Evolutionary conservation across 495 filamentous ascomycete species (phyloP), one percentile per base, ranked within the genome.

Genomic region (Penicillium flavigenum): DNA sequence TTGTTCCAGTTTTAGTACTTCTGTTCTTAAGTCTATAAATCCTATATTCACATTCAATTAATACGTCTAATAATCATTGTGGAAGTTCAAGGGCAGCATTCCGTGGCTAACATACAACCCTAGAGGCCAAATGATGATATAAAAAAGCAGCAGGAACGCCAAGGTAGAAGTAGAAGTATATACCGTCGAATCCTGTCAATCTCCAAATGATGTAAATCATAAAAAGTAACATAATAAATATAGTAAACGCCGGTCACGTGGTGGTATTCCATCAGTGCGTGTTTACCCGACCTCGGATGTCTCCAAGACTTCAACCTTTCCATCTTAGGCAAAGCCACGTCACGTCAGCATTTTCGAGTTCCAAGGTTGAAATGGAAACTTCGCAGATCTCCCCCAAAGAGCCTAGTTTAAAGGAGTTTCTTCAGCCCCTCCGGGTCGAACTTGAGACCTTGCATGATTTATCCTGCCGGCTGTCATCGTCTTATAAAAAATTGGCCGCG

Each of bases 401-500:
- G 22, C 16, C 9, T 7, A 24, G 29, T 39, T 48, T 69, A 8
- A 47, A 58, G 24, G 54, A 29, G 17, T 72, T 69, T 45, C 53
- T 74, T 16, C 31, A 51, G 24, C 70, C 70, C 8, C 57, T 76
- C 5, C 63, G 47, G 12, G 58, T 72, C 2, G 61, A 63, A 5
- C 47, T 58, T 14, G 56, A 61, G 12, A 75, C 71, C 38, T 76
- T 87, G 8, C 74, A 83, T 47, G 64, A 70, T 16, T 73, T 91
- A 16, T 80, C 88, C 0, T 73, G 68, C 47, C 76, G 77, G 43
- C 77, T 90, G 10, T 79, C 76, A 26, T 62, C 62, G 20, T 83
- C 78, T 14, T 92, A 85, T 61, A 70, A 71, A 32, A 58, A 78
- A 8, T 75, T 92, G 34, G 85, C 87, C 17, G 77, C 80, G 36